Evolutionary conservation across 1,284 basidiomycete genomes (phyloP), one percentile per base, ranked within the genome.

Genomic region (Mycosarcoma maydis): DNA sequence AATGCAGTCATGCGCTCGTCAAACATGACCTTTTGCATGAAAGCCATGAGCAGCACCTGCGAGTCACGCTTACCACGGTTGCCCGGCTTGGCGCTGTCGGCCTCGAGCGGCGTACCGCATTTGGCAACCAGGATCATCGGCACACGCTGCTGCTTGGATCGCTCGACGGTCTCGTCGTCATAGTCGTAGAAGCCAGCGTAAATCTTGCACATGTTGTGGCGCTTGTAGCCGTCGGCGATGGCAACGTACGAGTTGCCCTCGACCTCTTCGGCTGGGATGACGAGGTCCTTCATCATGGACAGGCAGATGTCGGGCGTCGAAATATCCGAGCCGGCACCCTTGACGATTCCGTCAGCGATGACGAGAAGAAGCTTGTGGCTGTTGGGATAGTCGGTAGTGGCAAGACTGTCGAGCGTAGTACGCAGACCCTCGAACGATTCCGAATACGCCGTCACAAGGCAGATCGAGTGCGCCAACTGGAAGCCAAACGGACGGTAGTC

Each of bases 191-290:
- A 98, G 4, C 96, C 96, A 29, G 95, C 94, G 77, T 91, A 98
- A 39, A 98, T 94, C 85, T 95, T 95, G 59, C 95, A 95, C 94
- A 96, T 96, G 83, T 98, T 99, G 86, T 98, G 95, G 20, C 92
- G 88, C 85, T 98, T 98, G 86, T 97, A 92, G 27, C 96, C 96
- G 82, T 98, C 94, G 22, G 96, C 96, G 76, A 98, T 98, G 60
- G 96, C 94, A 41, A 98, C 93, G 81, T 98, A 99, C 45, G 94
- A 96, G 78, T 96, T 91, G 8, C 94, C 86, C 81, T 97, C 92
- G 44, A 98, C 93, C 60, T 98, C 92, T 29, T 90, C 85, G 0
- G 89, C 87, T 0, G 88, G 85, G n/a, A 92, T 86, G 59, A 97
- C 85, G 53, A 97, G 88, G 40, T 98, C 94, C 84, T 91, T 94